phyloP scores from a whole-genome alignment of 148 eudicot genomes.

The Vaccinium myrtillus region DNA sequence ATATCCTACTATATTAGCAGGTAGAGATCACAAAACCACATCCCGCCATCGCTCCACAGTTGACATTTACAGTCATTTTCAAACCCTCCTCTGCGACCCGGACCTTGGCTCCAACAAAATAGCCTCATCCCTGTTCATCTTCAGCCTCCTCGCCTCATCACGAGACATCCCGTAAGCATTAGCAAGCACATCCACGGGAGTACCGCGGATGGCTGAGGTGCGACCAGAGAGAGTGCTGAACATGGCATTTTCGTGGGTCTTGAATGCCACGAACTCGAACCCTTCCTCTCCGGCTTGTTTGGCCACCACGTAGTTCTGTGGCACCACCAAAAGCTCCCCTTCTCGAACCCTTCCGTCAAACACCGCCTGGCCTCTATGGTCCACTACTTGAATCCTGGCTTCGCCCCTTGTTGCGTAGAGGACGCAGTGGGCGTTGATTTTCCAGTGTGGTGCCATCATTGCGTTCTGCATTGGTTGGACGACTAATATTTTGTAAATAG shows the following conservation, averaged over 20 bases:
- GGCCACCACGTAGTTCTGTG: slow-evolving; percentile 60
- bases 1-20: too few relatives aligned
- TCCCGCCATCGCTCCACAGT: neutral
- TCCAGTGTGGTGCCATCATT: neutral
- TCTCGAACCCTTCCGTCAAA: slow-evolving; percentile 47
- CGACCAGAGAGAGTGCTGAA: slow-evolving; percentile 56
- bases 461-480: too few relatives aligned
- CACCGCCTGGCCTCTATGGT: slow-evolving; percentile 51
- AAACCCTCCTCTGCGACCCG: neutral
- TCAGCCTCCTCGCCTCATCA: slow-evolving; percentile 48
- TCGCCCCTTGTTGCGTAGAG: too few relatives aligned
- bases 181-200: slow-evolving; percentile 53
- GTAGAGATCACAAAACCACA: slow-evolving; percentile 5
- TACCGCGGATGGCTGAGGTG: slow-evolving; percentile 52
- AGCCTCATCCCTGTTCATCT: slow-evolving; percentile 49
- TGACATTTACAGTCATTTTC: neutral
- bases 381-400: slow-evolving; percentile 43
- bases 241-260: slow-evolving; percentile 65
- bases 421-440: too few relatives aligned
- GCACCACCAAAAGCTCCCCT: slow-evolving; percentile 67
- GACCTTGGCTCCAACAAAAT: slow-evolving; percentile 36
- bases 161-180: slow-evolving; percentile 47
- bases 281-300: slow-evolving; percentile 62
- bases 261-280: slow-evolving; percentile 71
- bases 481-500: too few relatives aligned